Evolutionary conservation across 345 rosid species (phyloP), one percentile per base, ranked within the genome.

Genomic region (Salix suchowensis): DNA sequence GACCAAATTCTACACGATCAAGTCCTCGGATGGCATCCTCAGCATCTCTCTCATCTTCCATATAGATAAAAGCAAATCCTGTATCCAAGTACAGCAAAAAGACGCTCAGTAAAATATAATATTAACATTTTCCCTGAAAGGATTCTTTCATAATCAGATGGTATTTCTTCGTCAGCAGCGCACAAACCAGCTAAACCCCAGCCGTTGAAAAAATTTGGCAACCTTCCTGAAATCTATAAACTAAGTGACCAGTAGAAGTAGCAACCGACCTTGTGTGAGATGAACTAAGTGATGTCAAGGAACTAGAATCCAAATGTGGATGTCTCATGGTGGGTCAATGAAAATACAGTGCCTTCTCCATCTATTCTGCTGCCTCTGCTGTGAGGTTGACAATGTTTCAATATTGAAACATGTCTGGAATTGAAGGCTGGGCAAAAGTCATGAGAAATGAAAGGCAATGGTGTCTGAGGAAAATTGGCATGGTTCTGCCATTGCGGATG

Each of bases 41-140:
- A 68, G 96, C 98, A 88, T 95, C 98, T 79, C 93, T 93, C 83
- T 95, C 97, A 79, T 95, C 94, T 76, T 95, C 98, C 98, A 95
- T 95, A 69, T 91, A 95, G 62, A 95, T 83, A 79, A 95, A 95
- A 72, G 97, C 98, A 87, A 91, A 93, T 39, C 98, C 97, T 93
- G 81, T 1, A 71, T 3, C 78, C 37, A 81, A 66, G 36, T 60
- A 73, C n/a, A 72, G 19, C 6, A 61, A 28, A 37, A 36, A 18
- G 36, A 66, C 4, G 13, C 30, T 26, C 24, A 72, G 44, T 8
- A 48, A 52, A 74, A 34, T 74, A 39, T 34, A 55, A 34, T 4
- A n/a, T 26, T 65, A 24, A 12, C 37, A 67, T 34, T 1, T 19
- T 88, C 79, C 28, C 54, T 58, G 19, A 80, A 80, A 78, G 81